Base-by-base conservation (phyloP, 306 rosid genomes). In the Prunus armeniaca region DNA sequence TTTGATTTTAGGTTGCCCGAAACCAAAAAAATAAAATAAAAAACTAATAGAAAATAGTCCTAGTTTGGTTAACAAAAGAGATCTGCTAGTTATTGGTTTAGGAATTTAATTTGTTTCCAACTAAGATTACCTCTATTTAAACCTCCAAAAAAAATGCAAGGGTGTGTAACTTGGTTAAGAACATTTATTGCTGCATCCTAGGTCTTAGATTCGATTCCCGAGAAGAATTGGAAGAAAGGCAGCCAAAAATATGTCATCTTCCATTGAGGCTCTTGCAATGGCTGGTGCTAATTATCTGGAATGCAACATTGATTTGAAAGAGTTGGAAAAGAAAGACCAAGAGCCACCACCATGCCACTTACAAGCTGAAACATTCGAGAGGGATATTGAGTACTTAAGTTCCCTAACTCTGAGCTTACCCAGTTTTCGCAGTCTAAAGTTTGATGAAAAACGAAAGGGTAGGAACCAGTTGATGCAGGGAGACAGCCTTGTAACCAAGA, bases 231-330 rank as follows among this genome's bases (percentile, higher is more conserved):
- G n/a, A n/a, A n/a, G n/a, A n/a, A n/a, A n/a, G 22, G 24, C n/a
- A 28, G 4, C 45, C 15, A 13, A 4, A 63, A 18, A 17, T 34
- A 34, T 63, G 67, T 19, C 45, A 9, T 9, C 45, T 30, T 63
- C 67, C 13, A 13, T 30, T 3, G 67, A 63, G 14, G 67, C 67
- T 28, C 67, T 63, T 63, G 67, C 67, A 15, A 63, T 63, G 67
- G 67, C 22, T 28, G 67, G 46, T 28, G 43, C 20, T 30, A n/a
- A 63, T 63, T 63, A 17, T 6, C 19, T 61, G 8, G 2, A 63
- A 30, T 25, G 10, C 38, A 34, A 18, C 67, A 14, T 63, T 63
- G 24, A 34, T 28, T 63, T 63, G 20, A 18, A 63, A 18, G 46
- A 63, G 12, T 15, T 63, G 67, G 67, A 17, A 34, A 18, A 19